Percentiles rank a stretch among this genome's conserved stretches.
Evolutionary conservation across 495 filamentous ascomycete genomes (phyloP).

Genomic region (Choiromyces venosus): DNA sequence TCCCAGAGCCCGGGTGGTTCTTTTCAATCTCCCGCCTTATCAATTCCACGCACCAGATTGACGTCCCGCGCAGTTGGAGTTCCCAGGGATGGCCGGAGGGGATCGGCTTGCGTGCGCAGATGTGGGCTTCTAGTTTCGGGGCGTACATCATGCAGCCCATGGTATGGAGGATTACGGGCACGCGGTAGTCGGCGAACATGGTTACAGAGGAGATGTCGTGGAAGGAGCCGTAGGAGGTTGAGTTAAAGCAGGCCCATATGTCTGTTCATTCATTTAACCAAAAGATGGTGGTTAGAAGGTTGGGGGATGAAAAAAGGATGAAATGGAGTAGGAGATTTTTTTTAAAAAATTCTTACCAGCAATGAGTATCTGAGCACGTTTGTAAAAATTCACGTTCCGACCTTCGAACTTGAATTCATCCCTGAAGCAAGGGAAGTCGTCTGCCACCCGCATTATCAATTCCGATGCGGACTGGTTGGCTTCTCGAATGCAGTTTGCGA

Average conservation of each 20-base stretch:
- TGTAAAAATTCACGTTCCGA: constrained; percentile 72
- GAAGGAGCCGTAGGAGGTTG: constrained; percentile 73
- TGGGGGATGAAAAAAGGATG: neutral
- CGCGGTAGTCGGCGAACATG: constrained; percentile 97
- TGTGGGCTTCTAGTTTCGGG: constrained; percentile 65
- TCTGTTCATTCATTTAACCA: constrained; percentile 52
- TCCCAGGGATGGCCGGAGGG: constrained; percentile 74
- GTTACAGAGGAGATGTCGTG: constrained; percentile 89
- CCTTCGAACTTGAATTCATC: constrained; percentile 71
- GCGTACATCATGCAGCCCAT: constrained; percentile 79
- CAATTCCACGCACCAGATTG: constrained; percentile 90
- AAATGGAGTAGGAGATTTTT: neutral
- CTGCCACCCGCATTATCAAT: constrained; percentile 74
- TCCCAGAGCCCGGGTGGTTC: constrained; percentile 58
- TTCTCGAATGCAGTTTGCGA: constrained; percentile 65
- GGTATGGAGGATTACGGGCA: constrained; percentile 85
- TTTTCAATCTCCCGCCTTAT: constrained; percentile 75
- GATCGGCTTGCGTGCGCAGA: constrained; percentile 58
- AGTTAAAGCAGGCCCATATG: constrained; percentile 89
- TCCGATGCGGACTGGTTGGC: constrained; percentile 74
- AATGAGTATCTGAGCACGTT: constrained; percentile 90
- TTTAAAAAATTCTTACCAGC: constrained; percentile 46
- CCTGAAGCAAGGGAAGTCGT: constrained; percentile 77
- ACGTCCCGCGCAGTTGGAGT: constrained; percentile 78
- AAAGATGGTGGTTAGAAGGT: neutral